These are phyloP conservation scores for Astrocystis sublimbata DNA, from an alignment of 495 filamentous ascomycete species.

Conservation along the genomic window DNA sequence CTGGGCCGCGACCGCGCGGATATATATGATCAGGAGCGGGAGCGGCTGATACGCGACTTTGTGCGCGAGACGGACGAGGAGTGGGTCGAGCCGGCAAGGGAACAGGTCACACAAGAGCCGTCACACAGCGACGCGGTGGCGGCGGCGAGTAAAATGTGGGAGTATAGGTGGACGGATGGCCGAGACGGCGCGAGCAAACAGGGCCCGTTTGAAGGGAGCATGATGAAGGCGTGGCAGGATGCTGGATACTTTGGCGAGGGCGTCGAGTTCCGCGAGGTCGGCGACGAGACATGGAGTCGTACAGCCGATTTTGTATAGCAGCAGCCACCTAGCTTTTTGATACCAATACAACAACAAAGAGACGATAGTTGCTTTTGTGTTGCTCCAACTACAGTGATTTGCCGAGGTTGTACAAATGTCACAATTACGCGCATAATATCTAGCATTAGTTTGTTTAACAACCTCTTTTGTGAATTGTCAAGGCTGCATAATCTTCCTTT, in stretches of 20 bases:
- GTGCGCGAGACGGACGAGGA: constrained; percentile 83
- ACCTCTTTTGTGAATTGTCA: no score
- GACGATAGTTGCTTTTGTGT: not conserved
- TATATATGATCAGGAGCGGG: constrained; percentile 88
- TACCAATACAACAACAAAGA: not conserved
- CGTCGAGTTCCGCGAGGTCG: constrained; percentile 76
- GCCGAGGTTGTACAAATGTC: no score
- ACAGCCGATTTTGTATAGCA: constrained; percentile 58
- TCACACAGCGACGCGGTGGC: constrained; percentile 24
- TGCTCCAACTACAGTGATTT: not conserved
- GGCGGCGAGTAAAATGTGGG: constrained; percentile 86
- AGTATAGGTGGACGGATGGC: constrained; percentile 88
- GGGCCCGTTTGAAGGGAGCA: constrained; percentile 80
- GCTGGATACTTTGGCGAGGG: constrained; percentile 95
- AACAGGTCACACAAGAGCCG: constrained; percentile 24
- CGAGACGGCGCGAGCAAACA: constrained; percentile 78
- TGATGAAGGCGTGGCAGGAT: constrained; percentile 85
- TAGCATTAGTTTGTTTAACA: no score
- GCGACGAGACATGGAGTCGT: constrained; percentile 63
- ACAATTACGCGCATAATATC: no score
- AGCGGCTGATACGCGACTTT: constrained; percentile 79
- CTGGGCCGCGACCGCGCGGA: constrained; percentile 78
- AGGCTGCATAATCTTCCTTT: no score
- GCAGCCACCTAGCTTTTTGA: not conserved
- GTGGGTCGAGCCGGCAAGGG: constrained; percentile 68